Evolutionary conservation across 1,284 basidiomycete genomes (phyloP), one percentile per base, ranked within the genome.

Genomic region (Ustilago crameri): DNA sequence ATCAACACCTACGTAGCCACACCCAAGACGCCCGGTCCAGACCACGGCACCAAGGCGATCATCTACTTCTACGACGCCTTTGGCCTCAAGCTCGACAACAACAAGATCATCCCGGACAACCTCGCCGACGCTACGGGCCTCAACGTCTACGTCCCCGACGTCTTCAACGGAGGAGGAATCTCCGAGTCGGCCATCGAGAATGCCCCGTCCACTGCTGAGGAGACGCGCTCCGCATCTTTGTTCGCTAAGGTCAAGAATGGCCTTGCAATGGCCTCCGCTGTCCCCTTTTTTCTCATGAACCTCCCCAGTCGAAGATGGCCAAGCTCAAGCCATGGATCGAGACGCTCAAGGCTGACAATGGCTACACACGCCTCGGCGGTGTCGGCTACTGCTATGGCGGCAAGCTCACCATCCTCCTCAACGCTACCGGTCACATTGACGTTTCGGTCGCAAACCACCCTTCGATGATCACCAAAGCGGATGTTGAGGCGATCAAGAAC

Each of bases 341-440:
- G 1, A 20, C 43, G 3, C 60, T 76, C 37, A 72, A 90, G 14
- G 85, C 86, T 55, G 82, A 83, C 9, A 85, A 88, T 60, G 84
- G 86, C 26, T 90, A 90, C 74, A 84, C 86, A 35, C 87, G 86
- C 50, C 75, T 91, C 44, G 89, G 89, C 2, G 87, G 86, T 2
- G 85, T 89, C 32, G 90, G 90, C 3, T 90, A 88, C 81, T 90
- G 90, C 77, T 89, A 86, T 64, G 90, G 90, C 8, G 90, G 85
- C 9, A 74, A 78, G 2, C 56, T 82, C 40, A 60, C 79, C 46
- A 51, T 80, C 40, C 50, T 74, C 26, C 67, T 83, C 51, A 64
- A 83, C 14, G 61, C 74, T 1, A 60, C 72, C 8, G 66, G 58
- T 32, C 63, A 85, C 9, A 77, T 90, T 20, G 75, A 87, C 47